Percentiles rank a stretch among this genome's conserved stretches.
Evolutionary conservation across 2,329 filamentous ascomycete genomes (phyloP).

Genomic region (Elsinoe perseae): DNA sequence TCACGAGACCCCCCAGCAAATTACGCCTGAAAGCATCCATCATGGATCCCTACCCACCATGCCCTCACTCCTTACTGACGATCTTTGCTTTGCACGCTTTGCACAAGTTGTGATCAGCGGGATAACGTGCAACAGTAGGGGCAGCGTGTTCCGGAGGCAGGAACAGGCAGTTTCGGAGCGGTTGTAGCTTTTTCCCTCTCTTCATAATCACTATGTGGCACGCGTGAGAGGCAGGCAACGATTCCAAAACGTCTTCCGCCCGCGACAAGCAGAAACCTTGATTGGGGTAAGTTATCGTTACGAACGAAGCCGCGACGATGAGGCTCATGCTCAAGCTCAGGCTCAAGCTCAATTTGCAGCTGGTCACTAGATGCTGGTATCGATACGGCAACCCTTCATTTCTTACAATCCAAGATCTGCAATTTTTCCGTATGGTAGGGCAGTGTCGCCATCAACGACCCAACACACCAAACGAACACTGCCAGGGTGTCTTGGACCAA

Average conservation of each 20-base stretch:
- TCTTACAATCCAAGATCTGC: background rate
- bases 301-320: background rate
- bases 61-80: background rate
- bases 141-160: background rate
- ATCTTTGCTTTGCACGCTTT: background rate
- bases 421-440: background rate
- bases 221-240: background rate
- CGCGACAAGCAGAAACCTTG: slow-evolving; percentile 13
- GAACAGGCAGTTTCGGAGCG: slow-evolving; percentile 7
- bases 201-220: background rate
- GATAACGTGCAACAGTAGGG: background rate
- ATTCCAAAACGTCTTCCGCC: background rate
- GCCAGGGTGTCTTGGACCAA: slow-evolving; percentile 7
- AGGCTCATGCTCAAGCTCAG: background rate
- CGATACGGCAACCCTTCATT: background rate
- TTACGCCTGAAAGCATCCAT: background rate
- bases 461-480: background rate
- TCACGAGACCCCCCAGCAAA: background rate
- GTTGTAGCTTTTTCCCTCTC: no score
- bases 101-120: slow-evolving; percentile 9
- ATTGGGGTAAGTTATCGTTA: slow-evolving; percentile 1
- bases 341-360: no score
- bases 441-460: background rate
- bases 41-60: background rate
- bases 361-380: no score